phyloP scores from a whole-genome alignment of 2,329 filamentous ascomycete species.

The Fusarium musae region DNA sequence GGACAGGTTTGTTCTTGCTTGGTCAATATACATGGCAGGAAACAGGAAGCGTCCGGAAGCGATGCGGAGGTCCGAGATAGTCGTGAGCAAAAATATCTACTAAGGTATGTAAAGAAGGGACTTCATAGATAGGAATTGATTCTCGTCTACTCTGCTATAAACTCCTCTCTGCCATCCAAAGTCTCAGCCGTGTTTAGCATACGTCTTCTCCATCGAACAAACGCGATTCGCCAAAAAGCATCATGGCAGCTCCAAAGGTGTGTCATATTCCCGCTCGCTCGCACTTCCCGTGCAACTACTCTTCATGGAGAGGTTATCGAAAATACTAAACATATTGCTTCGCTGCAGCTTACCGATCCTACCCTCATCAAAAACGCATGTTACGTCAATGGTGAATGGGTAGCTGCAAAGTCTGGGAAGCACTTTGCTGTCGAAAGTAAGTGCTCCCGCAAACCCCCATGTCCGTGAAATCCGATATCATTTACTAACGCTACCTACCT shows the following conservation, averaged over 20 bases:
- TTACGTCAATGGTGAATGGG: conserved; percentile 83
- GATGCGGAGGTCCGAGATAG: conserved; percentile 13
- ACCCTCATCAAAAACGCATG: conserved; percentile 75
- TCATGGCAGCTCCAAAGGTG: conserved; percentile 36
- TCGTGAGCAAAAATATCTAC: conserved; percentile 18
- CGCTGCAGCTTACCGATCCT: conserved; percentile 65
- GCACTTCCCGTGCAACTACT: conserved; percentile 4
- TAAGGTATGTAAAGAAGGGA: conserved; percentile 2
- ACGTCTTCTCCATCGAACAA: conserved; percentile 1
- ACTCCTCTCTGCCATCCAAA: conserved; percentile 7
- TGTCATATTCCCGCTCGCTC: conserved; percentile 23
- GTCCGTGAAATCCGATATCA: not conserved
- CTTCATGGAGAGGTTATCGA: conserved; percentile 4
- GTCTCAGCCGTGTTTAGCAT: conserved; percentile 11
- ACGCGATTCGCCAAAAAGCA: conserved; percentile 15
- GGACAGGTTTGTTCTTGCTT: conserved; percentile 28
- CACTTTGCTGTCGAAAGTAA: conserved; percentile 77
- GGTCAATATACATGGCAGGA: conserved; percentile 18
- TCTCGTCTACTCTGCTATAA: conserved; percentile 6
- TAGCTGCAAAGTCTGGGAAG: conserved; percentile 75
- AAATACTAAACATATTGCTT: conserved; percentile 27
- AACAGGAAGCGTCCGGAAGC: conserved; percentile 20
- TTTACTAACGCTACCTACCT: conserved; percentile 19
- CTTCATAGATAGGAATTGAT: conserved; percentile 5
- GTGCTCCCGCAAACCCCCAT: conserved; percentile 22